Conservation (phyloP, 1,284 basidiomycete genomes). For the Exobasidium rhododendri region DNA sequence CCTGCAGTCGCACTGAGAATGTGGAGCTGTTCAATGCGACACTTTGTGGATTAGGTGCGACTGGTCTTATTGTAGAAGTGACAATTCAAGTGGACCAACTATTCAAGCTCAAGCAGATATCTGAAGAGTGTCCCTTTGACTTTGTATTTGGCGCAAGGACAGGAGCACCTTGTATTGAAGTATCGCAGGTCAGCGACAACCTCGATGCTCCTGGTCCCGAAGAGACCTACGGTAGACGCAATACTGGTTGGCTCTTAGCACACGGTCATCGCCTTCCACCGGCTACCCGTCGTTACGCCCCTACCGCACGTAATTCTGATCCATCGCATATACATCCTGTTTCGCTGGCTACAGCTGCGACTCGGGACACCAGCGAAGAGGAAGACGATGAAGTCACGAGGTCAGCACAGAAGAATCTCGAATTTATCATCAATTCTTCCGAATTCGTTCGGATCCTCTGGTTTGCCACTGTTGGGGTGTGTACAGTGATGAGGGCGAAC, state of each 20-base stretch:
- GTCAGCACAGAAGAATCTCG: conserved; percentile 61
- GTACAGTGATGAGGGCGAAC: conserved; percentile 73
- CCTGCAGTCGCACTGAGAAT: conserved; percentile 67
- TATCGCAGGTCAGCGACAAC: background rate
- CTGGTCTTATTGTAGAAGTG: conserved; percentile 80
- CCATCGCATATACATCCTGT: conserved; percentile 32
- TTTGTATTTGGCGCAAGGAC: conserved; percentile 59
- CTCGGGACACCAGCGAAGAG: conserved; percentile 18
- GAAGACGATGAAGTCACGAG: conserved; percentile 46
- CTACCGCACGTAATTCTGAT: conserved; percentile 18
- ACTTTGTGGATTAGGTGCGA: conserved; percentile 89
- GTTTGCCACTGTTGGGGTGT: conserved; percentile 76
- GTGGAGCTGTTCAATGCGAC: conserved; percentile 82
- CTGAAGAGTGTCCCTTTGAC: conserved; percentile 67
- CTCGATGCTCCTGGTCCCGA: background rate
- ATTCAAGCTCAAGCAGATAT: conserved; percentile 77
- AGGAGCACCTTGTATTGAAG: conserved; percentile 21
- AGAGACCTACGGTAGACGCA: background rate
- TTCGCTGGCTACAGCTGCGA: background rate
- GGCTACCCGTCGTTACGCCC: conserved; percentile 21
- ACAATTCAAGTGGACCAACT: conserved; percentile 75
- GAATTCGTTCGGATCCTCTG: conserved; percentile 93
- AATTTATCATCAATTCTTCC: conserved; percentile 56
- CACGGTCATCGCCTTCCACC: conserved; percentile 33
- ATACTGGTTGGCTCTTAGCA: conserved; percentile 38